Evolutionary conservation across 2,329 filamentous ascomycete genomes (phyloP).

Genomic region (Fonsecaea multimorphosa): DNA sequence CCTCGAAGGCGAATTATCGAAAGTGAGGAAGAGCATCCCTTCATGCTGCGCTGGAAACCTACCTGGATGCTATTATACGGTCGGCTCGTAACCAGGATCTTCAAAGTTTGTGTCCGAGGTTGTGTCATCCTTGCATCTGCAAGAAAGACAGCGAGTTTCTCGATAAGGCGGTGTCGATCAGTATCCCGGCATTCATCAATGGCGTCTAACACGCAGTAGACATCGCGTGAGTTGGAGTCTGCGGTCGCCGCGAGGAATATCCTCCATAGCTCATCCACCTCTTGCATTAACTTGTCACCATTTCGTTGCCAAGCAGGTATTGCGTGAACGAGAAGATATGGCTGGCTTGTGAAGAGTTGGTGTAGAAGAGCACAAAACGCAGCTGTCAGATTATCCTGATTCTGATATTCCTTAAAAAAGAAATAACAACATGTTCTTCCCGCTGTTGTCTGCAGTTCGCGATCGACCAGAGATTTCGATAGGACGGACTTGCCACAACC

Average conservation of each 20-base stretch:
- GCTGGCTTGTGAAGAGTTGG: constrained; percentile 44
- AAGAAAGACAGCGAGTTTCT: constrained; percentile 19
- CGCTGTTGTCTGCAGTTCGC: constrained; percentile 35
- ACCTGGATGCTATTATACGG: constrained; percentile 41
- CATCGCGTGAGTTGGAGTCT: neutral
- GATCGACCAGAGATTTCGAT: constrained; percentile 45
- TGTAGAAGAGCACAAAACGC: constrained; percentile 48
- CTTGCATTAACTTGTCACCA: constrained; percentile 12
- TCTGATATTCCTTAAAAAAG: constrained; percentile 50
- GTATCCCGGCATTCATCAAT: constrained; percentile 29
- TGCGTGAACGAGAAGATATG: constrained; percentile 38
- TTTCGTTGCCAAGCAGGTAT: constrained; percentile 19
- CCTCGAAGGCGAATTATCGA: constrained; percentile 32
- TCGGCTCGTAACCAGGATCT: constrained; percentile 43
- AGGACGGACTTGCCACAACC: constrained; percentile 52
- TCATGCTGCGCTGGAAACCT: constrained; percentile 28
- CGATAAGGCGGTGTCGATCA: constrained; percentile 19
- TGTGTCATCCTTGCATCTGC: neutral
- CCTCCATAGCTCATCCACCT: constrained; percentile 20
- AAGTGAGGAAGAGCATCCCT: neutral
- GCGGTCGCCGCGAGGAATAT: constrained; percentile 16
- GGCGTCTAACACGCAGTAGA: constrained; percentile 32
- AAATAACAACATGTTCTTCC: constrained; percentile 41
- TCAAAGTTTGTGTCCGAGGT: constrained; percentile 27
- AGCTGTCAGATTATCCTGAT: constrained; percentile 41